A percentile compares a stretch with the other conserved stretches of the same genome.
These are phyloP conservation scores for Pestalotiopsis sp. DNA, from an alignment of 2,329 filamentous ascomycete species.

Conservation along the genomic window DNA sequence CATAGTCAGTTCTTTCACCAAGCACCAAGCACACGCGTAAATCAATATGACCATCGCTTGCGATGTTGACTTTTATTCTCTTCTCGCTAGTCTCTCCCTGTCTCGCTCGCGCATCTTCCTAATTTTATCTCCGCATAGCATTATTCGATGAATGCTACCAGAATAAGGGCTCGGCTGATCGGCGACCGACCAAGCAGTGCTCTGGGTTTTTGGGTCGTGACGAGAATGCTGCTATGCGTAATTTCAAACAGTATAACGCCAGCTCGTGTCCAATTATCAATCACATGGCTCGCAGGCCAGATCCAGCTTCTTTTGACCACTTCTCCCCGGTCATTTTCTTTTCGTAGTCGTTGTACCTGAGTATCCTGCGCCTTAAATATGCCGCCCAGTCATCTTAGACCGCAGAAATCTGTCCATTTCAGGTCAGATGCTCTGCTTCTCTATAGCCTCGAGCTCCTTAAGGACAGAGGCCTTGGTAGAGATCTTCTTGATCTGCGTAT, in stretches of 20 bases:
- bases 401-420: neutral
- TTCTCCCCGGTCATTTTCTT: neutral
- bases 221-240: neutral
- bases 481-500: constrained; percentile 99
- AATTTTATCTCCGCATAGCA: neutral
- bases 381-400: neutral
- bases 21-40: neutral
- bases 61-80: neutral
- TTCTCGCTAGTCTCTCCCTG: neutral
- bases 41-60: neutral
- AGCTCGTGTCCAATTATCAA: neutral
- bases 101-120: neutral
- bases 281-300: neutral
- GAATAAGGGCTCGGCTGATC: neutral
- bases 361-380: neutral
- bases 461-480: constrained; percentile 82
- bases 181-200: neutral
- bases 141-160: neutral
- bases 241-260: neutral
- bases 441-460: constrained; percentile 74
- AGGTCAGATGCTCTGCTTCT: constrained; percentile 32
- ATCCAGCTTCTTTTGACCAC: neutral
- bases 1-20: no score
- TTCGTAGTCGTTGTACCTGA: neutral
- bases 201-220: neutral